Percentiles rank a stretch among this genome's conserved stretches.
phyloP scores from a whole-genome alignment of 192 early-diverging fungal species.

The Mortierella antarctica region DNA sequence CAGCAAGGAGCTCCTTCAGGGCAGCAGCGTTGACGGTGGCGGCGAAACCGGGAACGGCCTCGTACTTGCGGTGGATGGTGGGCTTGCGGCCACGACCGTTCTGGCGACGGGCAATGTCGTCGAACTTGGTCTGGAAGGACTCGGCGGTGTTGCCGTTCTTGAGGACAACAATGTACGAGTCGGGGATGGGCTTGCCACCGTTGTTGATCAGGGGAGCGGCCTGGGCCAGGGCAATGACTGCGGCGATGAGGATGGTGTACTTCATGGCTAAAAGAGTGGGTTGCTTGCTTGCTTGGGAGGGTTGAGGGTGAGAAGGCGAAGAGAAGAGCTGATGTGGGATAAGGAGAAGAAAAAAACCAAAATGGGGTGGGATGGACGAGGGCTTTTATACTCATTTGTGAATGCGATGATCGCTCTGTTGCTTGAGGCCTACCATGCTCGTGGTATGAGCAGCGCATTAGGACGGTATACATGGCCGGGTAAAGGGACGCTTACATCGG shows the following conservation, averaged over 20 bases:
- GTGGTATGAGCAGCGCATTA: no score
- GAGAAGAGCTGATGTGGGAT: slow-evolving; percentile 7
- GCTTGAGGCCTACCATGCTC: no score
- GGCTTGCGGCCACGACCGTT: slow-evolving; percentile 10
- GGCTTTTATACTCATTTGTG: no score
- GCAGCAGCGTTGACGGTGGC: slow-evolving; percentile 60
- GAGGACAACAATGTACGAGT: slow-evolving; percentile 73
- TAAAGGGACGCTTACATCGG: no score
- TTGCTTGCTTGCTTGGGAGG: slow-evolving; percentile 3
- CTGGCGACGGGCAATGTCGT: slow-evolving; percentile 54
- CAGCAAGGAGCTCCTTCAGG: slow-evolving; percentile 47
- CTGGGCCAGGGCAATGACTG: slow-evolving; percentile 5
- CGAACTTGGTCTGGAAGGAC: slow-evolving; percentile 23
- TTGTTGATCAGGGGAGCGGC: slow-evolving; percentile 14
- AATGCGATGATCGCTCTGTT: no score
- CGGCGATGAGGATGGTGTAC: slow-evolving; percentile 9
- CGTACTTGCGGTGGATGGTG: slow-evolving; percentile 62
- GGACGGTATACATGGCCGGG: no score
- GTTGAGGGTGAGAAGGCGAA: neutral
- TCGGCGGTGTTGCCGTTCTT: slow-evolving; percentile 57
- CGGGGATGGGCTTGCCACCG: slow-evolving; percentile 48
- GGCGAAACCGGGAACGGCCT: slow-evolving; percentile 66
- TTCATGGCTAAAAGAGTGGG: neutral
- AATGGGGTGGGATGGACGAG: neutral
- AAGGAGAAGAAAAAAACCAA: slow-evolving; percentile 16